Base-by-base conservation (phyloP, 2,329 filamentous ascomycete species). In the Neurospora sp. region DNA sequence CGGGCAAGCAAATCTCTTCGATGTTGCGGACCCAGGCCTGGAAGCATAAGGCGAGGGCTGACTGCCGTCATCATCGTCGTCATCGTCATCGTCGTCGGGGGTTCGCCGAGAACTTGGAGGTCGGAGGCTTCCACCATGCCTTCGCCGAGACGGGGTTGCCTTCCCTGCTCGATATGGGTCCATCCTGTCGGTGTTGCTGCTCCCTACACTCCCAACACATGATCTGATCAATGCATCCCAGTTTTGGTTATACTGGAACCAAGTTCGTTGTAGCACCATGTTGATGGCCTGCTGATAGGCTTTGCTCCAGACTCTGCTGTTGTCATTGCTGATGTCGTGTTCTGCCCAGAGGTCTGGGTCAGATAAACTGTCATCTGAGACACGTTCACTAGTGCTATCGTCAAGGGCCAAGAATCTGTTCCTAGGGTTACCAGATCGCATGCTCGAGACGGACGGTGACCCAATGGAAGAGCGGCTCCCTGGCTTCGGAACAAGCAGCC, bases 1-100 rank as follows among this genome's bases (percentile, higher is more conserved):
- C 6, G 74, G 74, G 41, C 74, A 76, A 4, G 74, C 74, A 43
- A 74, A 75, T 41, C 62, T 71, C 65, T 74, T 75, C 2, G 40
- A 10, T 3, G 71, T 39, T 2, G 33, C 66, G 0, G 70, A 66
- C 17, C 69, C 70, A 5, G 40, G 46, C 62, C 72, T 74, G 11
- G 74, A 72, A 23, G 69, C 39, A 6, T 72, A 72, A 2, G 72
- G 72, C 4, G 68, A 38, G 1, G 69, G 71, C 2, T 69, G 71
- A 19, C 70, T 67, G 10, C 67, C 52, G 8, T 75, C 72, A 2
- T 52, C 68, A 6, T 75, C 74, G 1, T 74, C 74, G 3, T 73
- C 73, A 1, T 75, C 74, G 6, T 74, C 72, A 33, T 72, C 72
- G 3, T 74, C 74, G 1, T 73, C 70, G 1, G 71, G 68, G 11